phyloP scores from a whole-genome alignment of 2,329 filamentous ascomycete genomes.

The Fusarium incarnatum region DNA sequence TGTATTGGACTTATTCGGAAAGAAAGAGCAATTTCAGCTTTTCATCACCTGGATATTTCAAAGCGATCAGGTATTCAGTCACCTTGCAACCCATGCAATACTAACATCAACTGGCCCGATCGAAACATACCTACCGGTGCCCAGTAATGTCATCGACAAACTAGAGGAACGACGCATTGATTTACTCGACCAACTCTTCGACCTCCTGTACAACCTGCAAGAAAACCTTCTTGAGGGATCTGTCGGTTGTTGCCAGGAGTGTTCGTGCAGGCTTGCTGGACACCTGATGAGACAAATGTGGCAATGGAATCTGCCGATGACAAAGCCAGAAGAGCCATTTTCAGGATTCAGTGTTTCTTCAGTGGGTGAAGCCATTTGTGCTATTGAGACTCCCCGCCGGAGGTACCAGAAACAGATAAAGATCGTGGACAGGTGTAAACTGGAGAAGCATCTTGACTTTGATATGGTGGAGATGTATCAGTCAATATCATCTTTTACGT shows the following conservation, averaged over 20 bases:
- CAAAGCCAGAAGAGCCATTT: background rate
- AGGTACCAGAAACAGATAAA: accelerated
- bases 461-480: too few species aligned
- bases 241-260: background rate
- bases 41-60: background rate
- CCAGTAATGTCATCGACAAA: too few species aligned
- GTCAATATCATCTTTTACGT: too few species aligned
- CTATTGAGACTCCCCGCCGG: background rate
- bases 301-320: background rate
- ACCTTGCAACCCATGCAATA: background rate
- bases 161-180: background rate
- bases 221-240: background rate
- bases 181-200: background rate
- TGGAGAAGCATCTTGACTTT: too few species aligned
- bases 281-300: background rate
- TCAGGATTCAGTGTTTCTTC: accelerated
- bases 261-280: background rate
- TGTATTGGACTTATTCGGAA: background rate
- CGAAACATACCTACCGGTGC: background rate
- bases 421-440: too few species aligned
- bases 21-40: background rate
- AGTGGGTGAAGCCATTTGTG: background rate
- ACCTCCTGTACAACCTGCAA: background rate
- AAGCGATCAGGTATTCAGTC: accelerated
- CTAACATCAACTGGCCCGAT: background rate